Evolutionary conservation across 2,329 filamentous ascomycete species (phyloP).

Genomic region (Neophaeococcomyces aloes): DNA sequence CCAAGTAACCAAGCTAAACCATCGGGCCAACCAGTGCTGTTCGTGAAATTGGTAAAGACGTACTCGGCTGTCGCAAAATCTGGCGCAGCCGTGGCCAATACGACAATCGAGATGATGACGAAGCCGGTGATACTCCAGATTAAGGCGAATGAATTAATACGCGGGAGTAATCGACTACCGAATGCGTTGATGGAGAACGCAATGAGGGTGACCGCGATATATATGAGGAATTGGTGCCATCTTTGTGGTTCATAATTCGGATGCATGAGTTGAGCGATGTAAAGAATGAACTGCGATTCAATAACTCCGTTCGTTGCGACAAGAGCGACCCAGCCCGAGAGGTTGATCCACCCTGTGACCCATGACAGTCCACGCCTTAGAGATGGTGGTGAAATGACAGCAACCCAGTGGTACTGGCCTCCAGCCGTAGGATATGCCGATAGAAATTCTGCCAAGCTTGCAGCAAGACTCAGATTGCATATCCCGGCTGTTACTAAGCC

Average conservation of each 20-base stretch:
- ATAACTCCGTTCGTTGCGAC: constrained; percentile 59
- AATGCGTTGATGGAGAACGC: constrained; percentile 58
- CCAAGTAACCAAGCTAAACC: constrained; percentile 43
- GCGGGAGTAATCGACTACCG: constrained; percentile 49
- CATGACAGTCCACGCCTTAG: constrained; percentile 39
- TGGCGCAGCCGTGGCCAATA: constrained; percentile 55
- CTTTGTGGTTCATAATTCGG: constrained; percentile 46
- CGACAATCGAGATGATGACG: constrained; percentile 56
- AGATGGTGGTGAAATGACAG: no score
- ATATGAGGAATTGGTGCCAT: constrained; percentile 67
- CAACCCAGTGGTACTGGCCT: constrained; percentile 1
- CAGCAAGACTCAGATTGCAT: constrained; percentile 59
- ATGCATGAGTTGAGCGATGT: constrained; percentile 53
- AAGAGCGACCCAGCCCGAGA: constrained; percentile 38
- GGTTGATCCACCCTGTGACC: constrained; percentile 52
- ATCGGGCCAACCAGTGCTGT: constrained; percentile 58
- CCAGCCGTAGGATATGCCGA: not conserved
- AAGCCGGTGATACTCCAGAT: constrained; percentile 62
- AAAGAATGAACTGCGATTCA: constrained; percentile 55
- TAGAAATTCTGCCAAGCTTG: constrained; percentile 20
- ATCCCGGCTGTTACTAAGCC: constrained; percentile 52
- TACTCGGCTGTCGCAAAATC: constrained; percentile 54
- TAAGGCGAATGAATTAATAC: constrained; percentile 58
- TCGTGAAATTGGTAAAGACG: constrained; percentile 49
- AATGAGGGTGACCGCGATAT: constrained; percentile 51